These are phyloP conservation scores for Oryza punctata DNA, from an alignment of 176 grass and related monocot species.

Conservation along the genomic window DNA sequence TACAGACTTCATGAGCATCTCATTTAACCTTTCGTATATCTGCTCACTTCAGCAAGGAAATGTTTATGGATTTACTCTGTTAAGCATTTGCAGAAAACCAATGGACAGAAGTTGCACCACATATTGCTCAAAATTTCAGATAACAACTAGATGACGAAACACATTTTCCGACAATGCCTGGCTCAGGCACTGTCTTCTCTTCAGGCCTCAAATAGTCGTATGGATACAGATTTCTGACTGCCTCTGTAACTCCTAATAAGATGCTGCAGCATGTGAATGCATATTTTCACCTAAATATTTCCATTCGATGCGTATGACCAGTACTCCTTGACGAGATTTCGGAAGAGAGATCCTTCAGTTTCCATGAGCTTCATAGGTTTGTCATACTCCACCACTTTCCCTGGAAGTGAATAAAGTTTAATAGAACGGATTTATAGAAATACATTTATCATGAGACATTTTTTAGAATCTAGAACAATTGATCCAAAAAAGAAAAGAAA, in stretches of 20 bases:
- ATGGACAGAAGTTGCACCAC: not conserved
- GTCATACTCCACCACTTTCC: constrained; percentile 73
- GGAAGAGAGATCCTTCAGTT: constrained; percentile 70
- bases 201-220: not conserved
- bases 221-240: not conserved
- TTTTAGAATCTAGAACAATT: not conserved
- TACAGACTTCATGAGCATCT: not conserved
- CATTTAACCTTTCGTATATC: not conserved
- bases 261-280: not conserved
- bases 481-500: not conserved
- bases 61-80: not conserved
- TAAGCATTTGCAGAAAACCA: not conserved
- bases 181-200: not conserved
- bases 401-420: constrained; percentile 31
- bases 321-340: constrained; percentile 66
- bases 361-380: constrained; percentile 72
- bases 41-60: not conserved
- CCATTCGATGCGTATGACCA: constrained; percentile 61
- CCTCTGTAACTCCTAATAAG: not conserved
- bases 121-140: not conserved
- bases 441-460: not conserved
- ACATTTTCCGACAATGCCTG: not conserved
- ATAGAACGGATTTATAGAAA: not conserved
- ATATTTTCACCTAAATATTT: constrained; percentile 30
- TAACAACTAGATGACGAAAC: not conserved